A percentile compares a stretch with the other conserved stretches of the same genome.
Evolutionary conservation across 225 moss, liverwort and hornwort genomes (phyloP).

Genomic region (Antitrichia curtipendula): DNA sequence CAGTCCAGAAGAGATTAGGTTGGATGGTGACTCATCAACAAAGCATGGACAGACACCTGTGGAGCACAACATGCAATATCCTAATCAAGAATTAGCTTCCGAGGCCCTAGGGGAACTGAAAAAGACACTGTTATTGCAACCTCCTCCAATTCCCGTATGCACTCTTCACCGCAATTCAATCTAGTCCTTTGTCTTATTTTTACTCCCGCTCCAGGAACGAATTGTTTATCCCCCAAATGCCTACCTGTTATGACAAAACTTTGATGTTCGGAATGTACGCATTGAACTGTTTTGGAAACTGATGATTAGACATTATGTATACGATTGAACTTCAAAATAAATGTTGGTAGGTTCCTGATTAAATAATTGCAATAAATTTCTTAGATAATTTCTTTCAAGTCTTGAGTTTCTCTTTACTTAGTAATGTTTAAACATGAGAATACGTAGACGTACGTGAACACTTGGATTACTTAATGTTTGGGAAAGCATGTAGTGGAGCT

Average conservation of each 20-base stretch:
- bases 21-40: conserved; percentile 10
- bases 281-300: not conserved
- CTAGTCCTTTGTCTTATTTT: not conserved
- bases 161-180: not conserved
- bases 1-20: conserved; percentile 44
- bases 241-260: not conserved
- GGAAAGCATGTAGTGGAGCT: not conserved
- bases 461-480: not conserved
- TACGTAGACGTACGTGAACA: not conserved
- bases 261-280: not conserved
- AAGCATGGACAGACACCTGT: not conserved
- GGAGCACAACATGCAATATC: conserved; percentile 6
- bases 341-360: not conserved
- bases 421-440: not conserved
- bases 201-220: not conserved
- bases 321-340: not conserved
- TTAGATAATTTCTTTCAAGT: not conserved
- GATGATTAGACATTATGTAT: not conserved
- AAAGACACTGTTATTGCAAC: not conserved
- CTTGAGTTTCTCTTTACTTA: not conserved
- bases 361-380: not conserved
- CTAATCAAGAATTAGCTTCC: conserved; percentile 6
- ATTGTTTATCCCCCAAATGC: not conserved
- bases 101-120: not conserved
- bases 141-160: conserved; percentile 37